phyloP scores from a whole-genome alignment of 2,329 filamentous ascomycete genomes.

The Neodidymelliopsis sp. region DNA sequence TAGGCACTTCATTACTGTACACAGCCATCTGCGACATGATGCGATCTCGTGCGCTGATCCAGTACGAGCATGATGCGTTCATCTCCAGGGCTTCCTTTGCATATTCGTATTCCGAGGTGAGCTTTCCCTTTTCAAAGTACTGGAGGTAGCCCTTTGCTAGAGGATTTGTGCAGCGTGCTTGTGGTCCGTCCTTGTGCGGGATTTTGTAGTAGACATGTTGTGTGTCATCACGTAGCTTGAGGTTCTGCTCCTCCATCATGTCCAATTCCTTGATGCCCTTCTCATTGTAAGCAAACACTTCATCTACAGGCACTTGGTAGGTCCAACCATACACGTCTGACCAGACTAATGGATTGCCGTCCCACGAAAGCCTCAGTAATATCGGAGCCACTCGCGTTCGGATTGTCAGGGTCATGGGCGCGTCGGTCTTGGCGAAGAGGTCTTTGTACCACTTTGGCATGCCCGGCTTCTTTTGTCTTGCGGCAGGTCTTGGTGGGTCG shows the following conservation, averaged over 20 bases:
- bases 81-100: conserved; percentile 96
- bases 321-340: conserved; percentile 94
- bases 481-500: conserved; percentile 78
- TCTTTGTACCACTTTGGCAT: conserved; percentile 98
- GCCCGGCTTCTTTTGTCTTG: conserved; percentile 89
- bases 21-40: conserved; percentile 97
- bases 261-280: conserved; percentile 78
- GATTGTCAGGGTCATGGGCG: conserved; percentile 79
- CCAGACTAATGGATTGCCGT: conserved; percentile 89
- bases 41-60: conserved; percentile 93
- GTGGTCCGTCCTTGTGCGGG: conserved; percentile 93
- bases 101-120: conserved; percentile 87
- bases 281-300: conserved; percentile 70
- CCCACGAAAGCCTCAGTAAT: conserved; percentile 84
- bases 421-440: conserved; percentile 74
- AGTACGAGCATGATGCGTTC: conserved; percentile 99
- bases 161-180: conserved; percentile 82
- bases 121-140: conserved; percentile 88
- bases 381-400: conserved; percentile 87
- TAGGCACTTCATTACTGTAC: conserved; percentile 70
- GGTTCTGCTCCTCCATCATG: conserved; percentile 76
- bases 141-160: conserved; percentile 89
- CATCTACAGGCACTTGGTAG: conserved; percentile 73
- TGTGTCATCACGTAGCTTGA: conserved; percentile 70
- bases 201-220: conserved; percentile 83